phyloP scores from a whole-genome alignment of 1,284 basidiomycete genomes.

The Moesziomyces sp. region DNA sequence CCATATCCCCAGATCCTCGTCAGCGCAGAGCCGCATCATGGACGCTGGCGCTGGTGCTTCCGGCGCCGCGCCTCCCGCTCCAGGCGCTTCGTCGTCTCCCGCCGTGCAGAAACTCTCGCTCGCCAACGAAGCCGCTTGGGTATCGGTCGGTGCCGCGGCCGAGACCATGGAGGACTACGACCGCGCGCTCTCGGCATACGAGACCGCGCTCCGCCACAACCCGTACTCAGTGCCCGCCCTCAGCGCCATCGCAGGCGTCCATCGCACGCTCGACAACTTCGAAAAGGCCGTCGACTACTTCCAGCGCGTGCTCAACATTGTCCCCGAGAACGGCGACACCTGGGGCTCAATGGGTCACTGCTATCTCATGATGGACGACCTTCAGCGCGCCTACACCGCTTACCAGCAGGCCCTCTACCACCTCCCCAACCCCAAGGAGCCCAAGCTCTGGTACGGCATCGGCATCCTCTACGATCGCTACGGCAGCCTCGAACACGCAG shows the following conservation, averaged over 20 bases:
- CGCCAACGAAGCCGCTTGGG: slow-evolving; percentile 64
- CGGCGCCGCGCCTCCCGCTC: slow-evolving; percentile 17
- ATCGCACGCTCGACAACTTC: slow-evolving; percentile 64
- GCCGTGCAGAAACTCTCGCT: slow-evolving; percentile 58
- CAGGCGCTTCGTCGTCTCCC: slow-evolving; percentile 29
- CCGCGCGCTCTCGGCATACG: slow-evolving; percentile 63
- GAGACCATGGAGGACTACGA: slow-evolving; percentile 66
- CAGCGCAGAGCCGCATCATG: slow-evolving; percentile 46
- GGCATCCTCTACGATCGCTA: slow-evolving; percentile 99
- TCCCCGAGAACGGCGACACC: slow-evolving; percentile 66
- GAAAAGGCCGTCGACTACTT: slow-evolving; percentile 90
- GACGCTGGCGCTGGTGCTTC: slow-evolving; percentile 18
- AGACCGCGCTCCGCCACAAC: slow-evolving; percentile 64
- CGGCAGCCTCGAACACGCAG: slow-evolving; percentile 96
- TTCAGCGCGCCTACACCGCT: slow-evolving; percentile 97
- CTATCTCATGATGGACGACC: slow-evolving; percentile 98
- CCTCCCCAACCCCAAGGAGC: slow-evolving; percentile 96
- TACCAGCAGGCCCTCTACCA: slow-evolving; percentile 98
- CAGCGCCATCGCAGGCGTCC: slow-evolving; percentile 64
- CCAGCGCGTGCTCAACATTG: slow-evolving; percentile 83
- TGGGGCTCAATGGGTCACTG: slow-evolving; percentile 78
- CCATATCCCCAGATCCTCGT: slow-evolving; percentile 45
- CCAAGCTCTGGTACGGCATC: slow-evolving; percentile 99
- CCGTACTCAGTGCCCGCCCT: slow-evolving; percentile 64
- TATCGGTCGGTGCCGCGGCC: slow-evolving; percentile 61